A percentile compares a stretch with the other conserved stretches of the same genome.
phyloP scores from a whole-genome alignment of 352 stramenopile species.

The Globisporangium paroecandrum region DNA sequence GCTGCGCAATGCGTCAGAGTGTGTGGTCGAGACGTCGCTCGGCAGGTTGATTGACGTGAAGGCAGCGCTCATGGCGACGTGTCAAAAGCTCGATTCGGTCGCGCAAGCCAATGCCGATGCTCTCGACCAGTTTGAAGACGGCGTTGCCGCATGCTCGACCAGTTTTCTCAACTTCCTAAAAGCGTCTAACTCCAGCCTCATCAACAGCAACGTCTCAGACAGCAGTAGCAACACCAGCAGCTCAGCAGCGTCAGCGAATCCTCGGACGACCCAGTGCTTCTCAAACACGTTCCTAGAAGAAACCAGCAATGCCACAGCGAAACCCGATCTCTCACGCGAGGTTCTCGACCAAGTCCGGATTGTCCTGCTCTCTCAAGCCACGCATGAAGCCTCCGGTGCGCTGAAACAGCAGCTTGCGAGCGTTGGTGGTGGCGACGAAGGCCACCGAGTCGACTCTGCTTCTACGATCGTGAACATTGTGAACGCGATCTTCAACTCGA shows the following conservation, averaged over 20 bases:
- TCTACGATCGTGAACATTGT: not conserved
- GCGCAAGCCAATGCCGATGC: constrained; percentile 4
- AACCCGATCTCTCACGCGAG: not conserved
- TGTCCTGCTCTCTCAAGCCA: constrained; percentile 1
- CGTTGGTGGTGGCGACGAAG: not conserved
- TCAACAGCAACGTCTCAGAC: not conserved
- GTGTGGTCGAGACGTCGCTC: constrained; percentile 23
- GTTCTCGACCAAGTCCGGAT: constrained; percentile 2
- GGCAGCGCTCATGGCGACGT: not conserved
- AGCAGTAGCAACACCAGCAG: not conserved
- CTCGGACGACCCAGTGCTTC: constrained; percentile 1
- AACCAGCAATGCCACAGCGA: not conserved
- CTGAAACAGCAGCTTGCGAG: not conserved
- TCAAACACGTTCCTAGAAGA: not conserved
- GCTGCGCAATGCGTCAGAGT: constrained; percentile 32
- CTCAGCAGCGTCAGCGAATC: not conserved
- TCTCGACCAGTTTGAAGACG: constrained; percentile 15
- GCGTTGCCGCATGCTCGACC: constrained; percentile 4
- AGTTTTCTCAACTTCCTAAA: constrained; percentile 4
- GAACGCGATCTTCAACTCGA: constrained; percentile 5
- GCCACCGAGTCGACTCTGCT: not conserved
- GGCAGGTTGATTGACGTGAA: not conserved
- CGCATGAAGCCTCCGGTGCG: not conserved
- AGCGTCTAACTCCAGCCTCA: not conserved
- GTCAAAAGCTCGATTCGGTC: not conserved